Evolutionary conservation across 352 stramenopile species (phyloP).

Genomic region (Pythium phragmitis): DNA sequence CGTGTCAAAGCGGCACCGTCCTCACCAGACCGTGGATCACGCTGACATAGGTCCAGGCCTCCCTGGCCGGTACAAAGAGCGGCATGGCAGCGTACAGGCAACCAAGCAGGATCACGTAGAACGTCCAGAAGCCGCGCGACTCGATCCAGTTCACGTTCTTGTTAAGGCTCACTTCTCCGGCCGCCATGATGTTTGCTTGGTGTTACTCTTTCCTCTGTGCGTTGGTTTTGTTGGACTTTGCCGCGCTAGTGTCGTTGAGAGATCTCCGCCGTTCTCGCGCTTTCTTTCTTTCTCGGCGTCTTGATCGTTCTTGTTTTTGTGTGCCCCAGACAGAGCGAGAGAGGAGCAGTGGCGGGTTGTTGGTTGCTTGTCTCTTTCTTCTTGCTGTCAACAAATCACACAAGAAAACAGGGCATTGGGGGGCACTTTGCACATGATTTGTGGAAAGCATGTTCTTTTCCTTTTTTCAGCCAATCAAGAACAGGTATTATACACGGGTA

Average conservation of each 20-base stretch:
- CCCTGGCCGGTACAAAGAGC: slow-evolving; percentile 60
- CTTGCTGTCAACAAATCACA: slow-evolving; percentile 12
- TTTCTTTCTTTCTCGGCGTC: slow-evolving; percentile 7
- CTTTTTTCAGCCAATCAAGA: slow-evolving; percentile 2
- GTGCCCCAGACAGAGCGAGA: not conserved
- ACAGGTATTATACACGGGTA: not conserved
- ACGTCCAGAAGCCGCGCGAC: slow-evolving; percentile 84
- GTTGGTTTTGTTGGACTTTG: slow-evolving; percentile 21
- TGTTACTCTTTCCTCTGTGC: not conserved
- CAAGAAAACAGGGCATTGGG: slow-evolving; percentile 1
- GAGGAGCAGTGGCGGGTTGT: not conserved
- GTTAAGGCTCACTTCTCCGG: slow-evolving; percentile 67
- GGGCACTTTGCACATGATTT: not conserved
- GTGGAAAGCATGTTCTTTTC: not conserved
- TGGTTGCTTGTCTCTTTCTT: slow-evolving; percentile 25
- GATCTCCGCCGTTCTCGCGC: not conserved
- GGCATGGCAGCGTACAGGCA: slow-evolving; percentile 82
- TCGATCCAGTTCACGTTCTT: slow-evolving; percentile 93
- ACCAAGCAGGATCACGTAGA: slow-evolving; percentile 79
- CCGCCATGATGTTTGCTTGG: slow-evolving; percentile 22
- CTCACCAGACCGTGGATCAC: slow-evolving; percentile 78
- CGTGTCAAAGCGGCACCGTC: not conserved
- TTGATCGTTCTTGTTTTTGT: slow-evolving; percentile 14
- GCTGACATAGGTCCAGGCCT: slow-evolving; percentile 81
- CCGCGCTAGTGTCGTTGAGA: not conserved